A percentile compares a stretch with the other conserved stretches of the same genome.
Evolutionary conservation across 306 rosid genomes (phyloP).

Genomic region (Dryas drummondii): DNA sequence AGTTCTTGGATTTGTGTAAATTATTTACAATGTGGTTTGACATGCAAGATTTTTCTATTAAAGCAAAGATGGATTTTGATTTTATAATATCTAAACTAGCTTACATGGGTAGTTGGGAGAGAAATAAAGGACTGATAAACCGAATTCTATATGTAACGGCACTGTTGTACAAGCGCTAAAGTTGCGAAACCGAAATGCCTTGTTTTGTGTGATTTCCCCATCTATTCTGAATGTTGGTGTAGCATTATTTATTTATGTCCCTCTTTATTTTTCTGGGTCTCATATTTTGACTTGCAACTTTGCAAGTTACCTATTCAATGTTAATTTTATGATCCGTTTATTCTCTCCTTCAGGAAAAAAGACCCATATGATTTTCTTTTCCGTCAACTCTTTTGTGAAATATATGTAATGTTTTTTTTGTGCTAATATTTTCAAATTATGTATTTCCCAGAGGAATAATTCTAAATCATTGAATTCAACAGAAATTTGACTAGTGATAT

Average conservation of each 20-base stretch:
- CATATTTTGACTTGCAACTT: background rate
- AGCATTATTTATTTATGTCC: background rate
- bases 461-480: background rate
- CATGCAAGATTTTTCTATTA: background rate
- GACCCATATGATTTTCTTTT: background rate
- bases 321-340: background rate
- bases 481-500: background rate
- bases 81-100: background rate
- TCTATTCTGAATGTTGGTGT: background rate
- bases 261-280: background rate
- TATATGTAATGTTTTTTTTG: background rate
- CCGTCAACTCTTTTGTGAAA: background rate
- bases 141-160: background rate
- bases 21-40: background rate
- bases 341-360: background rate
- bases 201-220: background rate
- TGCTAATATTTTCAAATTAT: background rate
- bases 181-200: background rate
- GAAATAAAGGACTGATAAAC: background rate
- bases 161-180: background rate
- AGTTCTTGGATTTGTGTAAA: background rate
- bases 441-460: background rate
- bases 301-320: background rate
- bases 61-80: background rate
- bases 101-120: constrained; percentile 1